Percentiles rank a stretch among this genome's conserved stretches.
Conservation (phyloP, 305 asterid genomes). For the Plantago lanceolata region DNA sequence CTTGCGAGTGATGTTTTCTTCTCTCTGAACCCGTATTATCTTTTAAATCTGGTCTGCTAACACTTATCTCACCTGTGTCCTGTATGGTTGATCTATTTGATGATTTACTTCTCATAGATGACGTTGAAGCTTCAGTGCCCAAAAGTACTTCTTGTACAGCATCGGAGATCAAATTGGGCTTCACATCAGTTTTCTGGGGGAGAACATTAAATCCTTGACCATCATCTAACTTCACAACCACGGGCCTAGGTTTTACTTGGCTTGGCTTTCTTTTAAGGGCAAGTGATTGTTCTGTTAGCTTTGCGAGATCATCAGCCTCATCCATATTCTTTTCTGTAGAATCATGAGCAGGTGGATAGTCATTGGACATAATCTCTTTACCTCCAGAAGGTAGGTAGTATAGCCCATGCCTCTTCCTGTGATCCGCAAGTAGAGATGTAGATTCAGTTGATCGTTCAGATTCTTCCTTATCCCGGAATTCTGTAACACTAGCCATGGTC, state of each 20-base stretch:
- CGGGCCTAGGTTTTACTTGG: conserved; percentile 75
- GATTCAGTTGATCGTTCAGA: conserved; percentile 47
- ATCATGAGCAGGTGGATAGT: conserved; percentile 76
- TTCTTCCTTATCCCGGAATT: conserved; percentile 48
- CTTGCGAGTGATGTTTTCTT: conserved; percentile 41
- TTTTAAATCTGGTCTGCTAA: conserved; percentile 28
- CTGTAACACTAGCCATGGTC: conserved; percentile 30
- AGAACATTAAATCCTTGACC: conserved; percentile 39
- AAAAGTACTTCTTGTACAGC: conserved; percentile 82
- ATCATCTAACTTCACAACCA: conserved; percentile 82
- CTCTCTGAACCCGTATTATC: conserved; percentile 36
- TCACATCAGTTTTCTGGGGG: conserved; percentile 34
- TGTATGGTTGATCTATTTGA: conserved; percentile 45
- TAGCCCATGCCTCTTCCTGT: conserved; percentile 79
- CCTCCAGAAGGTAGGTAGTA: conserved; percentile 72
- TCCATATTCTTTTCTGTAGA: conserved; percentile 41
- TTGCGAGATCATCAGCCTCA: conserved; percentile 55
- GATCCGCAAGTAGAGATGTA: conserved; percentile 74
- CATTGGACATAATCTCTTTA: conserved; percentile 39
- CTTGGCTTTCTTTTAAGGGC: conserved; percentile 48
- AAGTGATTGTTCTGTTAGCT: conserved; percentile 73
- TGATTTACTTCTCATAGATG: conserved; percentile 47
- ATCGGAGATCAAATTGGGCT: conserved; percentile 59
- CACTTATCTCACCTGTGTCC: conserved; percentile 39
- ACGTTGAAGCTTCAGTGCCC: conserved; percentile 65